These are phyloP conservation scores for Tetrahymena malaccensis DNA, from an alignment of 73 alveolate species.

Conservation along the genomic window DNA sequence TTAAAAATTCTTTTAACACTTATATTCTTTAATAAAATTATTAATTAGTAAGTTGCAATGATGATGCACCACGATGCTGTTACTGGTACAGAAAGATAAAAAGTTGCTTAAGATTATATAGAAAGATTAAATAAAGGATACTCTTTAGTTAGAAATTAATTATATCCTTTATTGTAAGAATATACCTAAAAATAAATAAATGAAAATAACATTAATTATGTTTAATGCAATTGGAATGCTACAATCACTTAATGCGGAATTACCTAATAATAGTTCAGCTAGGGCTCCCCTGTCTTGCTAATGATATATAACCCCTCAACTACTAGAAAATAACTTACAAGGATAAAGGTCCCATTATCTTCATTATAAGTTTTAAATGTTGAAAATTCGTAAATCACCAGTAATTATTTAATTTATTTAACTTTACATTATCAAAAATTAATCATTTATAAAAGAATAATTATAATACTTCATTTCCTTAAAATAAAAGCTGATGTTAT, in stretches of 20 bases:
- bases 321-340: background rate
- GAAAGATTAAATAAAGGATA: background rate
- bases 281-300: background rate
- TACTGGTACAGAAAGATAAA: slow-evolving; percentile 26
- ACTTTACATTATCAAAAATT: background rate
- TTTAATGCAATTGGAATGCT: slow-evolving; percentile 15
- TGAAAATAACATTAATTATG: background rate
- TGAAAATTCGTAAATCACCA: background rate
- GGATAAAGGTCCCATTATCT: background rate
- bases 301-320: background rate
- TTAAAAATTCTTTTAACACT: background rate
- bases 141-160: background rate
- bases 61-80: slow-evolving; percentile 41
- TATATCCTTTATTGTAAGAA: background rate
- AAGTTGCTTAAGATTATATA: background rate
- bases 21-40: background rate
- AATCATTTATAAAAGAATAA: background rate
- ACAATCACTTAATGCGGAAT: slow-evolving; percentile 7
- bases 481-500: background rate
- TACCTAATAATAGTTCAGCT: background rate
- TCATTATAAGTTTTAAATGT: background rate
- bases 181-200: background rate
- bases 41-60: background rate
- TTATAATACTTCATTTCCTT: background rate
- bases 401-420: background rate